Evolutionary conservation across 2,329 filamentous ascomycete genomes (phyloP).

Genomic region (Lasiodiplodia theobromae): DNA sequence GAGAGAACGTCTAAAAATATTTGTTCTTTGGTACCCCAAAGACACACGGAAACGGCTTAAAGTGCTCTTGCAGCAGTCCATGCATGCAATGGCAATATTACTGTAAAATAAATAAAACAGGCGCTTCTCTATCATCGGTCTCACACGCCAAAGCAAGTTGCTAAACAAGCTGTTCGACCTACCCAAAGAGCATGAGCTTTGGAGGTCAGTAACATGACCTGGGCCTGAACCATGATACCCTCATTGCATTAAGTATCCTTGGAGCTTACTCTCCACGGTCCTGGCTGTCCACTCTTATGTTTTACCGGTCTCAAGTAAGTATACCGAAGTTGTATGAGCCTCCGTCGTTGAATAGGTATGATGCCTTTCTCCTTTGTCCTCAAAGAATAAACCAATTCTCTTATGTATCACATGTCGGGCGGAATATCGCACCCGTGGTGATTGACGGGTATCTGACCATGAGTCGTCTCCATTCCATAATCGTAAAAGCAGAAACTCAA

Average conservation of each 20-base stretch:
- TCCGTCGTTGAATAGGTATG: neutral
- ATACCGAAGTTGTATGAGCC: neutral
- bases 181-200: neutral
- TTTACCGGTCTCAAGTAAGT: neutral
- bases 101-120: neutral
- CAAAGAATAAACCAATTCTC: neutral
- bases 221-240: neutral
- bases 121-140: neutral
- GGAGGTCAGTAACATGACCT: neutral
- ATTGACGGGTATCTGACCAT: slow-evolving; percentile 11
- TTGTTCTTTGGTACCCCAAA: too few species aligned
- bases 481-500: neutral
- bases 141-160: neutral
- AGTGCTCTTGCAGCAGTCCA: neutral
- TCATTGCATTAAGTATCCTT: neutral
- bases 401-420: slow-evolving; percentile 4
- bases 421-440: neutral
- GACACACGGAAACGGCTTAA: too few species aligned
- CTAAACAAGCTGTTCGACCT: neutral
- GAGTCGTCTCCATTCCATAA: neutral
- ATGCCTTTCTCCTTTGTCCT: neutral
- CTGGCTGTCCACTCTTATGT: neutral
- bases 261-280: neutral
- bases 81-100: neutral
- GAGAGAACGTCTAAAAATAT: too few species aligned